phyloP scores from a whole-genome alignment of 2,329 filamentous ascomycete species.

The Albophoma yamanashiensis region DNA sequence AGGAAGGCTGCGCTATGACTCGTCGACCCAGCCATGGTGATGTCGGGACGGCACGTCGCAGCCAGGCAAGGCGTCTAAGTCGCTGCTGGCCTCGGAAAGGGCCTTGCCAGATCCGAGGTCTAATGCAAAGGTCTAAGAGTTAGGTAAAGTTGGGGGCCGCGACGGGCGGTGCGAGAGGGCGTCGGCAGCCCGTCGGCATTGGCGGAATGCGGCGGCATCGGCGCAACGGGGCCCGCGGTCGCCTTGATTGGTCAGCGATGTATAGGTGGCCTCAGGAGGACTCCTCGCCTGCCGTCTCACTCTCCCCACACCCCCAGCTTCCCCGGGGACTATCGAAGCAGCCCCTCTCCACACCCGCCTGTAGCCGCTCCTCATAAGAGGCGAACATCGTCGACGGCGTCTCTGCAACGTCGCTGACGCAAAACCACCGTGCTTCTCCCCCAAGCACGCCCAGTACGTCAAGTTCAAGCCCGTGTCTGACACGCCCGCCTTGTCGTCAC shows the following conservation, averaged over 20 bases:
- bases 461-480: neutral
- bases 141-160: too few relatives aligned
- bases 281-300: too few relatives aligned
- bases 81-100: too few relatives aligned
- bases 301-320: neutral
- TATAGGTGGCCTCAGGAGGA: too few relatives aligned
- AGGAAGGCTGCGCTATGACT: neutral
- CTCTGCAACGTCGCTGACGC: neutral
- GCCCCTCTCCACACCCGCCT: slow-evolving; percentile 2
- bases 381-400: neutral
- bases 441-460: slow-evolving; percentile 1
- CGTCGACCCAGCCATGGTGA: neutral
- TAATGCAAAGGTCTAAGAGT: too few relatives aligned
- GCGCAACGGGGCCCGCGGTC: slow-evolving; percentile 3
- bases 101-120: neutral
- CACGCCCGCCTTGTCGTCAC: slow-evolving; percentile 7
- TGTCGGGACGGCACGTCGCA: neutral
- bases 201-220: slow-evolving; percentile 9
- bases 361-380: slow-evolving; percentile 2
- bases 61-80: neutral
- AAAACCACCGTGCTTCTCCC: neutral
- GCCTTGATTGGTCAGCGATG: neutral
- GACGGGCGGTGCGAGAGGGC: neutral
- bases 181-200: slow-evolving; percentile 2
- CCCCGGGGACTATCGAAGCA: neutral